These are phyloP conservation scores for Voacanga thouarsii DNA, from an alignment of 257 asterid genomes.

Conservation along the genomic window DNA sequence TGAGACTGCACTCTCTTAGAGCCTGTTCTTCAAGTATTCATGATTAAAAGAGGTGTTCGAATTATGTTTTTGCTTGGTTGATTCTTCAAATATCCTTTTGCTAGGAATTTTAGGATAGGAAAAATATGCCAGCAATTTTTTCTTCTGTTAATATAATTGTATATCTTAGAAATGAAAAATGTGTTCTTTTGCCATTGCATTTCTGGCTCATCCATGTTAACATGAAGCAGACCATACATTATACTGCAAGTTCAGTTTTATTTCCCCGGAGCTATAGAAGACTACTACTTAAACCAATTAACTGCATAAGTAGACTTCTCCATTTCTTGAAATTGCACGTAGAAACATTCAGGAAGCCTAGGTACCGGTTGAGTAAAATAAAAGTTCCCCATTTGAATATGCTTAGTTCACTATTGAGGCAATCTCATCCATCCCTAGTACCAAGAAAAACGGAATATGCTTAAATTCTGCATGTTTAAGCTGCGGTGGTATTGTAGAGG, in stretches of 20 bases:
- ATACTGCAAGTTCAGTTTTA: background rate
- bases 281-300: background rate
- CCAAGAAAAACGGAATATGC: background rate
- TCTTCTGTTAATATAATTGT: slow-evolving; percentile 36
- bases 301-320: background rate
- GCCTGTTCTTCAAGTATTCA: slow-evolving; percentile 4
- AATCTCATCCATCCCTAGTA: background rate
- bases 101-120: slow-evolving; percentile 24
- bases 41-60: slow-evolving; percentile 15
- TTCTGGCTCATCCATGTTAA: slow-evolving; percentile 3
- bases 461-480: background rate
- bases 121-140: slow-evolving; percentile 11
- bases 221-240: background rate
- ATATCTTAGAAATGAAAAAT: slow-evolving; percentile 28
- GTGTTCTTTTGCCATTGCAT: background rate
- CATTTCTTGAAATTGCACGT: background rate
- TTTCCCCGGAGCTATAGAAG: background rate
- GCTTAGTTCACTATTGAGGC: no score
- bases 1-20: slow-evolving; percentile 16
- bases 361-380: background rate
- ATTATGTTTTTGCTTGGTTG: slow-evolving; percentile 7
- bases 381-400: background rate
- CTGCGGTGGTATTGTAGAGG: background rate
- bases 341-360: background rate
- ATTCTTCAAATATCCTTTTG: slow-evolving; percentile 15